phyloP scores from a whole-genome alignment of 768 basidiomycete species.

The Amanita pseudoporphyria region DNA sequence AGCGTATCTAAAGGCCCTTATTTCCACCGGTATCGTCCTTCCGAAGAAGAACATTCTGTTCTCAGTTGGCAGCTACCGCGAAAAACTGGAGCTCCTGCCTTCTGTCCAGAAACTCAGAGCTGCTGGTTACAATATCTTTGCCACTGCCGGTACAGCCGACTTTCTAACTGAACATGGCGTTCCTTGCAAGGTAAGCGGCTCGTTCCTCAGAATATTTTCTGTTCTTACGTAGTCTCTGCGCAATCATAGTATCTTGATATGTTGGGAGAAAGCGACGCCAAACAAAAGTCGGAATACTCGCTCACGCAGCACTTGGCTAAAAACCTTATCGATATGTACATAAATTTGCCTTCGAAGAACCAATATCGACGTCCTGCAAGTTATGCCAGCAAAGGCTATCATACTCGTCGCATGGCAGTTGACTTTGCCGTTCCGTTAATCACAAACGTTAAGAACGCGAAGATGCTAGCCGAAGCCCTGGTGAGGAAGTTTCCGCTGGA shows the following conservation, averaged over 20 bases:
- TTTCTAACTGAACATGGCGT: slow-evolving; percentile 97
- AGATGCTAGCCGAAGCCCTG: slow-evolving; percentile 88
- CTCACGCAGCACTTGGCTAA: slow-evolving; percentile 94
- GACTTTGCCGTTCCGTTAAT: slow-evolving; percentile 97
- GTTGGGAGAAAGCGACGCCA: slow-evolving; percentile 57
- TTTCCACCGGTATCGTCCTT: slow-evolving; percentile 89
- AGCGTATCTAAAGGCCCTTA: slow-evolving; percentile 94
- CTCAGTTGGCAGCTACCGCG: slow-evolving; percentile 93
- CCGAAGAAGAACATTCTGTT: slow-evolving; percentile 98
- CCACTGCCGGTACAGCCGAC: slow-evolving; percentile 94
- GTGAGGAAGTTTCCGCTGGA: slow-evolving; percentile 86
- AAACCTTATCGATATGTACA: slow-evolving; percentile 98
- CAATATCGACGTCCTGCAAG: slow-evolving; percentile 94
- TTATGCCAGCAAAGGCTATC: slow-evolving; percentile 95
- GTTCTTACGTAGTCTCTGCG: not conserved
- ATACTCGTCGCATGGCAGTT: slow-evolving; percentile 96
- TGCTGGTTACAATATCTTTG: slow-evolving; percentile 93
- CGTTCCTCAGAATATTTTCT: not conserved
- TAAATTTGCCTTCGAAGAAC: slow-evolving; percentile 98
- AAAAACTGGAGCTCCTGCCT: slow-evolving; percentile 94
- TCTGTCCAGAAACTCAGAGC: slow-evolving; percentile 91
- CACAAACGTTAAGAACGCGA: slow-evolving; percentile 98
- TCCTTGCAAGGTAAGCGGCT: slow-evolving; percentile 83
- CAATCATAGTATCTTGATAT: slow-evolving; percentile 74
- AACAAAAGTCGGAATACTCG: slow-evolving; percentile 96